Conservation (phyloP, 768 basidiomycete species). For the Austroboletus festivus region DNA sequence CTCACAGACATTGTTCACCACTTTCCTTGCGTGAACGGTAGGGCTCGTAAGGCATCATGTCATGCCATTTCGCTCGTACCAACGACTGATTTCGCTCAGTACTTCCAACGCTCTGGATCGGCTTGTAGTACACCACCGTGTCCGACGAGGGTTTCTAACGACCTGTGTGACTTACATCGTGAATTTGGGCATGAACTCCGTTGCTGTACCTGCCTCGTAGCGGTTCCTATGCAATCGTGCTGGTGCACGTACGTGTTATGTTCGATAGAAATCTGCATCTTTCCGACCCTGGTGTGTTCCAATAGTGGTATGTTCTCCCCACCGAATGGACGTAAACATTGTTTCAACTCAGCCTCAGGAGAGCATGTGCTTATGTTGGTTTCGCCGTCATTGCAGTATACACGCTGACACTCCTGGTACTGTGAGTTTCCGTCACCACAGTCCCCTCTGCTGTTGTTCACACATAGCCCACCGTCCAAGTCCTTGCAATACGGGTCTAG, state of each 20-base stretch:
- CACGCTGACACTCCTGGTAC: slow-evolving; percentile 13
- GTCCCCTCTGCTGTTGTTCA: too few species aligned
- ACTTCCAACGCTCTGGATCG: slow-evolving; percentile 3
- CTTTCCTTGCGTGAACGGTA: slow-evolving; percentile 14
- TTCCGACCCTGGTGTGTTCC: background rate
- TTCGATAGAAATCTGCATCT: too few species aligned
- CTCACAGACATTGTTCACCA: slow-evolving; percentile 15
- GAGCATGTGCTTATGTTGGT: background rate
- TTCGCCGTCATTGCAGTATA: slow-evolving; percentile 6
- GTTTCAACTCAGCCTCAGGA: slow-evolving; percentile 15
- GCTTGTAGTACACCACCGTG: slow-evolving; percentile 10
- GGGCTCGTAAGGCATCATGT: background rate
- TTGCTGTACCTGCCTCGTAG: background rate
- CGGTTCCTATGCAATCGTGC: slow-evolving; percentile 2
- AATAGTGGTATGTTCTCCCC: slow-evolving; percentile 10
- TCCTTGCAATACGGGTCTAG: background rate
- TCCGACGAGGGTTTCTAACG: slow-evolving; percentile 14
- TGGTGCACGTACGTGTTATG: slow-evolving; percentile 8
- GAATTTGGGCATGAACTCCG: background rate
- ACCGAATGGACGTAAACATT: slow-evolving; percentile 4
- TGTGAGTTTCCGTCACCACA: slow-evolving; percentile 2
- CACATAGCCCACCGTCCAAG: background rate
- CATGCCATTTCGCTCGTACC: background rate
- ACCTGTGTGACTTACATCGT: slow-evolving; percentile 6
- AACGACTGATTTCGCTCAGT: background rate